Conservation (phyloP, 805 yeast genomes). For the Hanseniaspora guilliermondii region DNA sequence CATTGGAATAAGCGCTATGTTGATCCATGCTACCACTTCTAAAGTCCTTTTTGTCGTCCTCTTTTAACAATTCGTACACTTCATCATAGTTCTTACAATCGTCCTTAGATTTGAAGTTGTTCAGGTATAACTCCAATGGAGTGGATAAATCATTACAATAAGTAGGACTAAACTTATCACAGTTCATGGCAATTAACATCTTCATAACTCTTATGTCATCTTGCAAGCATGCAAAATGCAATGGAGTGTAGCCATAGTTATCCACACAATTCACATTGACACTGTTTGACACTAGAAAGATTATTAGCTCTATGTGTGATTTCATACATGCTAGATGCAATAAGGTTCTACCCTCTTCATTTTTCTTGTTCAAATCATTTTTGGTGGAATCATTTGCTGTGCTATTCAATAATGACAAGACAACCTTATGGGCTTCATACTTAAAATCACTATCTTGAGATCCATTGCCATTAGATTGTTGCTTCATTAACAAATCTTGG, state of each 20-base stretch:
- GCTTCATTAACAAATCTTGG: constrained; percentile 65
- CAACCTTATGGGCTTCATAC: constrained; percentile 29
- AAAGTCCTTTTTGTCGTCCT: constrained; percentile 20
- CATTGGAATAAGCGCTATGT: constrained; percentile 26
- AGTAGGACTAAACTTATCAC: constrained; percentile 31
- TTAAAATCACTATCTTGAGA: neutral
- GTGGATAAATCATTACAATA: constrained; percentile 19
- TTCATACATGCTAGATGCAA: constrained; percentile 73
- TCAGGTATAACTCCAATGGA: constrained; percentile 26
- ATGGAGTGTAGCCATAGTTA: constrained; percentile 70
- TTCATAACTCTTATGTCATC: constrained; percentile 61
- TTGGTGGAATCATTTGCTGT: constrained; percentile 16
- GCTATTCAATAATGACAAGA: constrained; percentile 51
- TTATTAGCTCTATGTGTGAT: constrained; percentile 52
- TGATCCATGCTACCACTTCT: constrained; percentile 23
- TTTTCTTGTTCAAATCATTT: constrained; percentile 75
- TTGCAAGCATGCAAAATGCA: constrained; percentile 70
- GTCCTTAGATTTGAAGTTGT: constrained; percentile 20
- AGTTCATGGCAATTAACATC: constrained; percentile 50
- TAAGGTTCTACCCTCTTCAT: constrained; percentile 73
- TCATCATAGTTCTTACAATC: constrained; percentile 14
- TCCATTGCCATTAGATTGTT: constrained; percentile 19
- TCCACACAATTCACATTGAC: constrained; percentile 65
- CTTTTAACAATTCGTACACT: constrained; percentile 11
- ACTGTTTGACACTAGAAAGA: constrained; percentile 50